Evolutionary conservation across 2,329 filamentous ascomycete genomes (phyloP).

Genomic region (Paracoccidioides lutzii): DNA sequence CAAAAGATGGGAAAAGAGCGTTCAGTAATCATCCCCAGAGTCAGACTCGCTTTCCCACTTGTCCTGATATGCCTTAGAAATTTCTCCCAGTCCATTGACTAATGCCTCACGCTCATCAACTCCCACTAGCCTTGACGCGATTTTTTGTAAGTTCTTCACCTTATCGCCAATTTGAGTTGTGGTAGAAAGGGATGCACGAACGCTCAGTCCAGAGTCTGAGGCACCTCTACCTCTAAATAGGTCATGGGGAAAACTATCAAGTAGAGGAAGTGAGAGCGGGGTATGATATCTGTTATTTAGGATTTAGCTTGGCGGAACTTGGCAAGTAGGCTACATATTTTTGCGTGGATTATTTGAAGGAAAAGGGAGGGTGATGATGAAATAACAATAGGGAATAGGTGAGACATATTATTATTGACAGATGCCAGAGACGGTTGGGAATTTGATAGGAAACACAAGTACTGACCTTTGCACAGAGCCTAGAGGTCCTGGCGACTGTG

Average conservation of each 20-base stretch:
- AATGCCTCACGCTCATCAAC: conserved; percentile 73
- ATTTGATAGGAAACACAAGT: too few species aligned
- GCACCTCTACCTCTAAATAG: conserved; percentile 46
- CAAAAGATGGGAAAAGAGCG: not conserved
- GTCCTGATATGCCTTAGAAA: conserved; percentile 79
- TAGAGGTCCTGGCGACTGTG: not conserved
- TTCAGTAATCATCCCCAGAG: conserved; percentile 28
- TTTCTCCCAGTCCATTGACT: conserved; percentile 65
- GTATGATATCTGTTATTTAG: conserved; percentile 20
- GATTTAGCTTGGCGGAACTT: too few species aligned
- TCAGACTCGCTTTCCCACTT: conserved; percentile 63
- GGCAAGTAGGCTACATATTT: too few species aligned
- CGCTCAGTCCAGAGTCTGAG: conserved; percentile 33
- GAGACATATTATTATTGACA: too few species aligned
- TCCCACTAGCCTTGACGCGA: conserved; percentile 49
- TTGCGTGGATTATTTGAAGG: too few species aligned
- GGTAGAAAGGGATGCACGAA: conserved; percentile 51
- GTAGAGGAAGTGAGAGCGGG: conserved; percentile 55
- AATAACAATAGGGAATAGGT: too few species aligned
- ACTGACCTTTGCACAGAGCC: conserved; percentile 17
- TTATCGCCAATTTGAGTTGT: conserved; percentile 59
- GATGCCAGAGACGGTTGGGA: too few species aligned
- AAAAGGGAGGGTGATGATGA: too few species aligned
- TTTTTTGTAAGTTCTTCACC: conserved; percentile 52
- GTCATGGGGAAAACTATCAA: conserved; percentile 67